Evolutionary conservation across 1,284 basidiomycete species (phyloP), one percentile per base, ranked within the genome.

Genomic region (Exobasidium cylindrosporum): DNA sequence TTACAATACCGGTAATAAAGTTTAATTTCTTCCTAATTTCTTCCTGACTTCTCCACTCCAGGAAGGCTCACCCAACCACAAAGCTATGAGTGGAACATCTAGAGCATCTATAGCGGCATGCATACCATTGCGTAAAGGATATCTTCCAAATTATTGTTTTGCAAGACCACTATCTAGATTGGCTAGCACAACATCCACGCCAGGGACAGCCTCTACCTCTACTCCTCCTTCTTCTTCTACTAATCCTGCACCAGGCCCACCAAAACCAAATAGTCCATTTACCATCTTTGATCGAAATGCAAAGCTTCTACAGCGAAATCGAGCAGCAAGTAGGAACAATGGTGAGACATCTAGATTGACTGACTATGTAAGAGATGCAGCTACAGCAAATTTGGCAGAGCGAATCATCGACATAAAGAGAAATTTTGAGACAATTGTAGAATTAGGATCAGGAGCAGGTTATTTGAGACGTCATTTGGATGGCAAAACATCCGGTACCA

Each of bases 361-460:
- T 0, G 96, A 98, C 83, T 98, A 98, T 80, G 83, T 99, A 23
- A 86, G 92, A 30, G 86, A 92, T 61, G 92, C 94, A 75, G 87
- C 95, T 2, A 92, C 94, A 5, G 90, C 94, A 71, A 86, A 89
- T 67, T 85, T 98, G 83, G 86, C 91, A 74, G 95, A 98, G 77
- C 85, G 95, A 50, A 40, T 54, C 29, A 75, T 96, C 92, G 95
- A 98, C 79, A 89, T 98, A 68, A 94, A 92, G 82, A 85, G 88
- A 44, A 88, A 86, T 45, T 96, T 94, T 72, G 83, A 84, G 52
- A 85, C 86, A 1, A 84, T 98, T 23, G 83, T 98, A 14, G 96
- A 98, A 81, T 83, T 97, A 24, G 91, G 93, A 1, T 88, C 91
- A n/a, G 94, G 95, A n/a, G 84, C 95, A 1, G 95, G 95, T 1